phyloP scores from a whole-genome alignment of 2,329 filamentous ascomycete species.

The Rosellinia necatrix region DNA sequence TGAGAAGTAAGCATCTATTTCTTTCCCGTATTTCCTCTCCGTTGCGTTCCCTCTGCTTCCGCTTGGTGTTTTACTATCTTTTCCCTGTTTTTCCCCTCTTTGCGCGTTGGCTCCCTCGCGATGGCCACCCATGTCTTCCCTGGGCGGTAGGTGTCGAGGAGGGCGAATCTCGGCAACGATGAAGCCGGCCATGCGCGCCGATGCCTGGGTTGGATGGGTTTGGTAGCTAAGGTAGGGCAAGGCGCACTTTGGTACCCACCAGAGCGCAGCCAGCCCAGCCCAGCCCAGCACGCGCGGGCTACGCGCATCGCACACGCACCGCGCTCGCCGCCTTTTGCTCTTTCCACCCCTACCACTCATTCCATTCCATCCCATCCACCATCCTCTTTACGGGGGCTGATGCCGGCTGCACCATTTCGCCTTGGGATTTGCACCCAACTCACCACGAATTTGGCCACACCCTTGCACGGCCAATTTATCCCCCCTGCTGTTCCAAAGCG shows the following conservation, averaged over 20 bases:
- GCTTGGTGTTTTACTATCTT: neutral
- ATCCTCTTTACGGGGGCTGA: conserved; percentile 24
- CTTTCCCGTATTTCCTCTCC: conserved; percentile 13
- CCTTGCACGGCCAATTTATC: conserved; percentile 19
- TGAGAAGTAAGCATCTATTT: conserved; percentile 59
- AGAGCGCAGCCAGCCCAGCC: conserved; percentile 17
- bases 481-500: conserved; percentile 17
- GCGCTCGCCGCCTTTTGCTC: conserved; percentile 22
- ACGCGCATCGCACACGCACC: conserved; percentile 20
- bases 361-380: no score
- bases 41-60: neutral
- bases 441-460: conserved; percentile 16
- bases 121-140: conserved; percentile 3
- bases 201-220: conserved; percentile 14
- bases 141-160: neutral
- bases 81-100: neutral
- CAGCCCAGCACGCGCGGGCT: conserved; percentile 11
- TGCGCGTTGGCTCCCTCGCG: neutral
- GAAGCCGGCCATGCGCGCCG: conserved; percentile 20
- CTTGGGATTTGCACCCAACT: conserved; percentile 34
- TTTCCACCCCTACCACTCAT: conserved; percentile 6
- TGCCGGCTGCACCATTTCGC: conserved; percentile 35
- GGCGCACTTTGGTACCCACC: conserved; percentile 26
- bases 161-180: conserved; percentile 13
- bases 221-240: conserved; percentile 27